Base-by-base conservation (phyloP, 345 rosid genomes). In the Crucihimalaya himalaica region DNA sequence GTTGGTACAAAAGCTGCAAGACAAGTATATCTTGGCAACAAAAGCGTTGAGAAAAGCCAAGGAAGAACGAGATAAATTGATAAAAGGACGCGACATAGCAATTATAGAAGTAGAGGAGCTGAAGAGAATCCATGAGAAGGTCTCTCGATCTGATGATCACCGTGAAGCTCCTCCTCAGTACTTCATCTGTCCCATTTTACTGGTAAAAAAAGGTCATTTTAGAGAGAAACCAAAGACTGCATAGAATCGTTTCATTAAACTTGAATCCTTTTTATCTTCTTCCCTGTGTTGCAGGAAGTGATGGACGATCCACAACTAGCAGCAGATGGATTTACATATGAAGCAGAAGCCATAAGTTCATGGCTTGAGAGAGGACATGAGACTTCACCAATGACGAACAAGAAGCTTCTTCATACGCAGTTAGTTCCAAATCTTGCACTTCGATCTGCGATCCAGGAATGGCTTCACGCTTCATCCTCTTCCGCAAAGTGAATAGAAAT, bases 301-400 rank as follows among this genome's bases (percentile, higher is more conserved):
- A 90, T 90, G 97, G 81, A 42, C 67, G 92, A 88, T 39, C 97
- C 93, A 6, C 84, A 79, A 6, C 79, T 88, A 65, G 92, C 94
- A 34, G 89, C 94, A 0, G 97, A 88, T 53, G 94, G 97, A 15
- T 80, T 34, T 46, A 85, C 97, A 0, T 90, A 90, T 18, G 97
- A 88, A 79, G 87, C 83, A 51, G 85, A 78, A 65, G 89, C 89
- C 1, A 66, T 90, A 59, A 81, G 75, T 37, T 83, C 83, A 48
- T 90, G 97, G 93, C 67, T 86, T 21, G 82, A 78, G 65, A 76
- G 86, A 1, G 77, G 86, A 32, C 85, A 84, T 1, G 78, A 63
- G 19, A 84, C 87, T 18, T 90, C 91, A 3, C 96, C 96, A 11
- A 83, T 88, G 96, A 86, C 90, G 1, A 84, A 84, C 76, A 48